A percentile compares a stretch with the other conserved stretches of the same genome.
Evolutionary conservation across 2,329 filamentous ascomycete species (phyloP).

Genomic region (Penicillium sp.): DNA sequence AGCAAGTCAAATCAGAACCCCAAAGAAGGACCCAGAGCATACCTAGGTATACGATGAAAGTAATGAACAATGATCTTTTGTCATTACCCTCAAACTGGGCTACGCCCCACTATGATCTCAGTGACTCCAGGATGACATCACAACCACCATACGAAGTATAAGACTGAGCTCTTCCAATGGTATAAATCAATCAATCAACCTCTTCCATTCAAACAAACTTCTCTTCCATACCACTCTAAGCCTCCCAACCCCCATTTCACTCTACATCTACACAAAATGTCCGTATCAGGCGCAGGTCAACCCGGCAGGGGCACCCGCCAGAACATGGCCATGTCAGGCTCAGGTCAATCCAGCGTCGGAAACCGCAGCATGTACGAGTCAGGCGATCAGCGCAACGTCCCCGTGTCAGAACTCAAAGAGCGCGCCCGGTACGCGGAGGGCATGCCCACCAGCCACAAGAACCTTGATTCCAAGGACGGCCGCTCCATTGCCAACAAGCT

Average conservation of each 20-base stretch:
- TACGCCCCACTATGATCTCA: conserved; percentile 24
- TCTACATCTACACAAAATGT: conserved; percentile 11
- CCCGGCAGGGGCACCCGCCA: conserved; percentile 58
- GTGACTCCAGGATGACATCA: conserved; percentile 26
- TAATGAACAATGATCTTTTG: neutral
- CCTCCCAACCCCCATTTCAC: too few species aligned
- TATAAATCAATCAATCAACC: neutral
- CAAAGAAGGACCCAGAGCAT: conserved; percentile 11
- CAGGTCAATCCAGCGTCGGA: conserved; percentile 59
- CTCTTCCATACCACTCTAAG: too few species aligned
- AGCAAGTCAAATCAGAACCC: conserved; percentile 1
- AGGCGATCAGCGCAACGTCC: conserved; percentile 63
- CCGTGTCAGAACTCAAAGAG: conserved; percentile 45
- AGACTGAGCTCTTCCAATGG: conserved; percentile 7
- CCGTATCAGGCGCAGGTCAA: conserved; percentile 30
- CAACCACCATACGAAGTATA: conserved; percentile 13
- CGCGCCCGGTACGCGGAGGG: conserved; percentile 63
- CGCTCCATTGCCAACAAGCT: conserved; percentile 41
- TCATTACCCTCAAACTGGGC: conserved; percentile 7
- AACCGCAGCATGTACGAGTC: conserved; percentile 60
- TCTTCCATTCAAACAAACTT: neutral
- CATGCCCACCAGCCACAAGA: conserved; percentile 57
- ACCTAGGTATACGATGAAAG: neutral
- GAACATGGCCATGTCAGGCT: neutral
- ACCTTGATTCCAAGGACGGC: conserved; percentile 56